A percentile compares a stretch with the other conserved stretches of the same genome.
phyloP scores from a whole-genome alignment of 176 grass and related monocot genomes.

The Bolboschoenus planiculmis region DNA sequence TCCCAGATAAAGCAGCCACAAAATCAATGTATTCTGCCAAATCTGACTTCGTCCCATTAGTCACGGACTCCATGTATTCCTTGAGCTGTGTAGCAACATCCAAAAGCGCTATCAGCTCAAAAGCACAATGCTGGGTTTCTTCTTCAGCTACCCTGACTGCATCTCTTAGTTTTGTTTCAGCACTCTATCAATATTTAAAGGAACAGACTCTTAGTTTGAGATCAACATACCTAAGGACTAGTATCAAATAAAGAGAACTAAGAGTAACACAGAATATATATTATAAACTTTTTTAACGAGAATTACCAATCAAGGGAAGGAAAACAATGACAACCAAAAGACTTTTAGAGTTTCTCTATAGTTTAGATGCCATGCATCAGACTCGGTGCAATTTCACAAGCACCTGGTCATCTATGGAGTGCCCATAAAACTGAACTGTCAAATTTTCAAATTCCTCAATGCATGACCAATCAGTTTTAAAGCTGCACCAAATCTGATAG shows the following conservation, averaged over 20 bases:
- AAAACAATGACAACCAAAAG: not conserved
- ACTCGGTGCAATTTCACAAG: not conserved
- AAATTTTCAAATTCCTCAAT: not conserved
- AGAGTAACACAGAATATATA: not conserved
- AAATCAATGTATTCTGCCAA: conserved; percentile 47
- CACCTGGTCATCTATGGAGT: not conserved
- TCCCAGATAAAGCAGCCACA: conserved; percentile 42
- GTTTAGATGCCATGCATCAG: not conserved
- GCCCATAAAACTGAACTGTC: not conserved
- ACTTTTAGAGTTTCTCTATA: not conserved
- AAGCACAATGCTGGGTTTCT: conserved; percentile 40
- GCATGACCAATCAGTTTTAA: not conserved
- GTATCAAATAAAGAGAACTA: not conserved
- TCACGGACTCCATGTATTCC: conserved; percentile 45
- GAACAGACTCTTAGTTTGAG: not conserved
- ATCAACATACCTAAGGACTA: not conserved
- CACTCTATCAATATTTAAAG: conserved; percentile 30
- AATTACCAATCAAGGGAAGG: not conserved
- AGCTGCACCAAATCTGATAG: not conserved
- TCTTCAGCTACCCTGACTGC: conserved; percentile 21
- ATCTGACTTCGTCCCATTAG: conserved; percentile 33
- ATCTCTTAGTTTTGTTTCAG: conserved; percentile 38
- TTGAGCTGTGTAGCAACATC: conserved; percentile 47
- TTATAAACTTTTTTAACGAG: not conserved
- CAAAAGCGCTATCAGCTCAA: conserved; percentile 44